Base-by-base conservation (phyloP, 805 yeast species). In the Kodamaea neixiangensis region DNA sequence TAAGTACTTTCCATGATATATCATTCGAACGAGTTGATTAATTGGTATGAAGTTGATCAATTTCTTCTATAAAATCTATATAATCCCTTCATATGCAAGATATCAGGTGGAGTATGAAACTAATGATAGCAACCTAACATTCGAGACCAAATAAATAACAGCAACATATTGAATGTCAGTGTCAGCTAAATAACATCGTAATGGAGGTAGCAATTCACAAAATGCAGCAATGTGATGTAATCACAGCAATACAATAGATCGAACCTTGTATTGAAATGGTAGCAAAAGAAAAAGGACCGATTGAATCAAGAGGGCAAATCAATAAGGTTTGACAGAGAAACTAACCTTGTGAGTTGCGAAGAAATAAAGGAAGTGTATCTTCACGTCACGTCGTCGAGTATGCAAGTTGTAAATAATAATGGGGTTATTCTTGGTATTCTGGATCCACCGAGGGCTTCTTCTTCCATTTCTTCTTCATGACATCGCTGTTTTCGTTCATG, bases 391-490 rank as follows among this genome's bases (percentile, higher is more conserved):
- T 34, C 7, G 3, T 10, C 3, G 38, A 34, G 19, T 3, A 34
- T 34, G 38, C 38, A 25, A 25, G 31, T 25, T 25, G 29, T 22
- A 22, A 33, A 13, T 33, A 33, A 33, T 34, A 15, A 13, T n/a
- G 9, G 7, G 7, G 17, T 34, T 34, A 34, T 14, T 34, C 38
- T 17, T 34, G 38, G 19, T 34, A 34, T 14, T 34, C 38, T 34
- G 15, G 15, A 33, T 34, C 38, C 3, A 25, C 31, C 9, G 38
- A 15, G 14, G 19, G 38, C 38, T 34, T 34, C 39, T 35, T 51
- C 33, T 44, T 37, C 53, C 51, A 49, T 49, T 52, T 50, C 47
- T 49, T 35, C 21, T 25, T 15, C 45, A 44, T 45, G 37, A 39
- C 20, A 22, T 50, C 41, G 44, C 11, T 7, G 31, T 33, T 34